Conservation (phyloP, 257 asterid genomes). For the Solanum sparsipilum region DNA sequence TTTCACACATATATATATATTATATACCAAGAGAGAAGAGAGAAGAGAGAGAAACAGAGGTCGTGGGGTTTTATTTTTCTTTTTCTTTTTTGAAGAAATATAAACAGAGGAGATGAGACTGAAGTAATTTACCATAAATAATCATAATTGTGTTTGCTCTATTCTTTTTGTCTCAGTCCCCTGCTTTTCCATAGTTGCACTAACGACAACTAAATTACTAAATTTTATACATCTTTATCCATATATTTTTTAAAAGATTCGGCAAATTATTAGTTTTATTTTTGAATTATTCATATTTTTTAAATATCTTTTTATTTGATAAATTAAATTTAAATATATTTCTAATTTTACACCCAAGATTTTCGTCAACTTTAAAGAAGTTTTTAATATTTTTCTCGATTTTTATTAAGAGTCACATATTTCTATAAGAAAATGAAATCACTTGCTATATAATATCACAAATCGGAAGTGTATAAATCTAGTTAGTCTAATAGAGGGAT, state of each 20-base stretch:
- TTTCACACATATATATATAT: background rate
- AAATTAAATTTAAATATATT: too few relatives aligned
- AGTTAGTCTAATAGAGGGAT: too few relatives aligned
- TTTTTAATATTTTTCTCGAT: too few relatives aligned
- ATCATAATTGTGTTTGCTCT: background rate
- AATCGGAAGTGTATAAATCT: too few relatives aligned
- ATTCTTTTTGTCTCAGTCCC: background rate
- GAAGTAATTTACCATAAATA: background rate
- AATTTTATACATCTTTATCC: background rate
- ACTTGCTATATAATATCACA: too few relatives aligned
- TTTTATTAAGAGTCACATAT: too few relatives aligned
- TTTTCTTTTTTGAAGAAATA: background rate
- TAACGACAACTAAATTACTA: background rate
- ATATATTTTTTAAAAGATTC: background rate
- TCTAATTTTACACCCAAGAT: too few relatives aligned
- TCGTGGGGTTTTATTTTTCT: background rate
- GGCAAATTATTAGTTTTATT: too few relatives aligned
- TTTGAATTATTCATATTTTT: too few relatives aligned
- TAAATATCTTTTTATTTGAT: too few relatives aligned
- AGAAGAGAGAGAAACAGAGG: background rate
- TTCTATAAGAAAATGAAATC: background rate
- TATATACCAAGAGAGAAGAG: background rate
- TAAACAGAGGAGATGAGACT: background rate
- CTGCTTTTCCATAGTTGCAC: background rate
- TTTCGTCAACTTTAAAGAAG: too few relatives aligned